Base-by-base conservation (phyloP, 768 basidiomycete genomes). In the Amanita exitialis region DNA sequence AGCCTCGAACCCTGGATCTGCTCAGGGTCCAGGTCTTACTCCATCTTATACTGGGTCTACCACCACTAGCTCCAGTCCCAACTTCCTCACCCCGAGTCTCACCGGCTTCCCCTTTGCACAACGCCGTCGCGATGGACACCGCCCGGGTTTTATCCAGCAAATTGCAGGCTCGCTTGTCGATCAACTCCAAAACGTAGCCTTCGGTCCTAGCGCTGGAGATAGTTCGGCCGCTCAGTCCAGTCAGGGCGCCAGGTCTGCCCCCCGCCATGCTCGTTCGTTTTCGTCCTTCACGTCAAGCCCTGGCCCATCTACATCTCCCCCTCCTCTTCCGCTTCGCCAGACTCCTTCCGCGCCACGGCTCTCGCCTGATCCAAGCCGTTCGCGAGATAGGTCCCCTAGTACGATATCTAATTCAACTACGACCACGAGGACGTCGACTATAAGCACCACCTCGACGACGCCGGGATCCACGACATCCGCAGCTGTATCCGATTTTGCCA, bases 401-500 rank as follows among this genome's bases (percentile, higher is more conserved):
- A 25, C 25, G 8, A 15, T 10, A 15, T 25, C 42, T 23, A n/a
- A 13, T n/a, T 25, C 44, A 16, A 46, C 28, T 2, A 32, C 23
- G 7, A n/a, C n/a, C n/a, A n/a, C n/a, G n/a, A n/a, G n/a, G n/a
- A n/a, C n/a, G n/a, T n/a, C n/a, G n/a, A n/a, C n/a, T n/a, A n/a
- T n/a, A n/a, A n/a, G n/a, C n/a, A n/a, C n/a, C n/a, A n/a, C 13
- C 32, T 32, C 32, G 7, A 13, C 37, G 1, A 16, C 37, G 18
- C 6, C 37, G n/a, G 18, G 37, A 38, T 35, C 51, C 32, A 12
- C 20, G 6, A 5, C 49, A 18, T 46, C 51, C 18, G 41, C 53
- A 41, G 9, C 54, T 16, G 43, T 59, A 32, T 81, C 80, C 0
- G 79, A 80, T 12, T 82, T 82, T 58, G 74, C 77, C n/a, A 65